Conservation (phyloP, 805 yeast genomes). For the Wickerhamiella lipophila region DNA sequence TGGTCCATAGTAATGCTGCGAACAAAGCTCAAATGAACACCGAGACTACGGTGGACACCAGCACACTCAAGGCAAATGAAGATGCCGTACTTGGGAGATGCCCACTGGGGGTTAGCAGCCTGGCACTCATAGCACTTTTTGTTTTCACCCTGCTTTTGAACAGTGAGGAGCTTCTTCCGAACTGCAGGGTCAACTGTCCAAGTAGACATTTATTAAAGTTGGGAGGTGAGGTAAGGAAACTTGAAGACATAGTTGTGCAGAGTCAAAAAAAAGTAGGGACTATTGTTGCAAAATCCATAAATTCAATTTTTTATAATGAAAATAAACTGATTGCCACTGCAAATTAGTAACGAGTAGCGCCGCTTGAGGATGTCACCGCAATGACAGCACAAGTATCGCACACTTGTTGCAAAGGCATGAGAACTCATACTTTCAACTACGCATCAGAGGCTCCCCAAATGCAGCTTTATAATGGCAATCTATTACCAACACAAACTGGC, state of each 20-base stretch:
- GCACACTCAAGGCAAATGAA: constrained; percentile 97
- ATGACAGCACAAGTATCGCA: no score
- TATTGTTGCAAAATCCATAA: no score
- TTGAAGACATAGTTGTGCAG: no score
- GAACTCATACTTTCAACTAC: no score
- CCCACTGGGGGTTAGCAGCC: constrained; percentile 99
- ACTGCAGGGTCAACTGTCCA: constrained; percentile 93
- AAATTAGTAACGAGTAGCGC: no score
- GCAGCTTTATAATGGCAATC: no score
- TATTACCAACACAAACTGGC: no score
- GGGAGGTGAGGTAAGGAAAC: background rate
- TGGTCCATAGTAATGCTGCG: constrained; percentile 97
- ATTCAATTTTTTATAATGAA: no score
- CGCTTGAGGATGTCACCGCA: no score
- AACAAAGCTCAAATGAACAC: constrained; percentile 94
- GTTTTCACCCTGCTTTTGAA: constrained; percentile 74
- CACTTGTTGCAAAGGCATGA: no score
- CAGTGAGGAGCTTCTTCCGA: constrained; percentile 46
- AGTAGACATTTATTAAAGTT: constrained; percentile 34
- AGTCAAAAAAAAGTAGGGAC: background rate
- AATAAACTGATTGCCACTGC: no score
- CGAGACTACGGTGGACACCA: constrained; percentile 82
- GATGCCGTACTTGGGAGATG: constrained; percentile 94
- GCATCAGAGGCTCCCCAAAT: no score
- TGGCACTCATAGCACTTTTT: constrained; percentile 86